These are phyloP conservation scores for Beverwykella pulmonaria DNA, from an alignment of 495 filamentous ascomycete species.

Conservation along the genomic window DNA sequence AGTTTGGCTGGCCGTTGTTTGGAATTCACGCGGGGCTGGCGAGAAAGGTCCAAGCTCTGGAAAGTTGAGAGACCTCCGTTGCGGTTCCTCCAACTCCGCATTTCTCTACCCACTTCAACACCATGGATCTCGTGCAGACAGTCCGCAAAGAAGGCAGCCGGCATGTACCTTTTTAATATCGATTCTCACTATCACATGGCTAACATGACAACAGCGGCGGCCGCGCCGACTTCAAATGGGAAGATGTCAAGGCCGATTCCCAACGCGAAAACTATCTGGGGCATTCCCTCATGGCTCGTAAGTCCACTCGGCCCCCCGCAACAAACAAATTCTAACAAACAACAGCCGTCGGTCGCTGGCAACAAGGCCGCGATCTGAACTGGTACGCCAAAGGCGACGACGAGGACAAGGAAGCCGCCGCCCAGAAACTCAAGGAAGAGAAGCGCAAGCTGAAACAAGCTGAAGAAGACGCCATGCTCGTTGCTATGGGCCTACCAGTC, in stretches of 20 bases:
- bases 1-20: neutral
- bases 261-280: slow-evolving; percentile 98
- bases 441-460: slow-evolving; percentile 82
- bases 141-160: slow-evolving; percentile 91
- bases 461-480: slow-evolving; percentile 85
- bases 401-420: slow-evolving; percentile 39
- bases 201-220: slow-evolving; percentile 64
- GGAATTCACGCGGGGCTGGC: neutral
- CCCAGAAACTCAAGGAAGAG: slow-evolving; percentile 74
- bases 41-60: neutral
- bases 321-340: slow-evolving; percentile 7
- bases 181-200: slow-evolving; percentile 13
- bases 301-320: slow-evolving; percentile 9
- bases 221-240: slow-evolving; percentile 92
- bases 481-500: slow-evolving; percentile 77
- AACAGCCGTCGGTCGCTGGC: slow-evolving; percentile 87
- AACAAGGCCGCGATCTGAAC: slow-evolving; percentile 77
- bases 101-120: slow-evolving; percentile 9
- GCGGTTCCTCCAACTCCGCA: slow-evolving; percentile 2
- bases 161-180: slow-evolving; percentile 44
- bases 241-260: slow-evolving; percentile 80
- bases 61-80: neutral
- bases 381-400: slow-evolving; percentile 84
- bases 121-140: slow-evolving; percentile 91
- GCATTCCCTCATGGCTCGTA: slow-evolving; percentile 85